Evolutionary conservation across 2,329 filamentous ascomycete genomes (phyloP).

Genomic region (Cordyceps militaris): DNA sequence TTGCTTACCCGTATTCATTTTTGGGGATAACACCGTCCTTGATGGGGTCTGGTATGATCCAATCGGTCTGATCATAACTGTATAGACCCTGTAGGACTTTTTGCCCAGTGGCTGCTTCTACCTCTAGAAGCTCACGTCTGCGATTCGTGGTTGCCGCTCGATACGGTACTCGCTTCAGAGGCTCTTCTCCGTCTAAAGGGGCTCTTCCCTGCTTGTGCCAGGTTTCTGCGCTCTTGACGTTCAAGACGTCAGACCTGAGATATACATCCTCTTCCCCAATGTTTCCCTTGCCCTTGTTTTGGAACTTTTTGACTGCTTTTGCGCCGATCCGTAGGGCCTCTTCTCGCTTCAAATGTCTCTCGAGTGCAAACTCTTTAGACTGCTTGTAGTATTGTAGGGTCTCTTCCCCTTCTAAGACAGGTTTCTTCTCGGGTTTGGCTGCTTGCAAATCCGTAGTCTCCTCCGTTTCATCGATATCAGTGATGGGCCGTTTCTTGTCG

Average conservation of each 20-base stretch:
- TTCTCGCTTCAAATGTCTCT: constrained; percentile 82
- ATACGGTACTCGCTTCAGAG: constrained; percentile 82
- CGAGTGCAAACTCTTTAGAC: constrained; percentile 77
- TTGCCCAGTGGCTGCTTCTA: constrained; percentile 68
- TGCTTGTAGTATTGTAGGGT: constrained; percentile 85
- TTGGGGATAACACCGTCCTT: constrained; percentile 81
- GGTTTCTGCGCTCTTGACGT: constrained; percentile 85
- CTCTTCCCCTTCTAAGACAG: constrained; percentile 66
- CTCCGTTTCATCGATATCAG: constrained; percentile 71
- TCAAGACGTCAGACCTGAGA: constrained; percentile 68
- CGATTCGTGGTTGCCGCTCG: constrained; percentile 84
- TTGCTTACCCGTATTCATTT: constrained; percentile 70
- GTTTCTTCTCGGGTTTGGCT: constrained; percentile 64
- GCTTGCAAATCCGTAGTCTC: constrained; percentile 70
- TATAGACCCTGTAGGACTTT: constrained; percentile 86
- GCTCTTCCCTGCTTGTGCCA: constrained; percentile 96
- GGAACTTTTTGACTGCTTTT: constrained; percentile 66
- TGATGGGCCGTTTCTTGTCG: constrained; percentile 44
- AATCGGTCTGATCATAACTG: constrained; percentile 78
- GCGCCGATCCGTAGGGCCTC: constrained; percentile 72
- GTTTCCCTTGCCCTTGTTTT: constrained; percentile 64
- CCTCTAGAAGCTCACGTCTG: constrained; percentile 82
- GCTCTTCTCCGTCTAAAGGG: constrained; percentile 60
- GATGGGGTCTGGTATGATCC: constrained; percentile 88
- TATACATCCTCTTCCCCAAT: constrained; percentile 74